These are phyloP conservation scores for Ilyonectria sp. DNA, from an alignment of 2,329 filamentous ascomycete genomes.

Conservation along the genomic window DNA sequence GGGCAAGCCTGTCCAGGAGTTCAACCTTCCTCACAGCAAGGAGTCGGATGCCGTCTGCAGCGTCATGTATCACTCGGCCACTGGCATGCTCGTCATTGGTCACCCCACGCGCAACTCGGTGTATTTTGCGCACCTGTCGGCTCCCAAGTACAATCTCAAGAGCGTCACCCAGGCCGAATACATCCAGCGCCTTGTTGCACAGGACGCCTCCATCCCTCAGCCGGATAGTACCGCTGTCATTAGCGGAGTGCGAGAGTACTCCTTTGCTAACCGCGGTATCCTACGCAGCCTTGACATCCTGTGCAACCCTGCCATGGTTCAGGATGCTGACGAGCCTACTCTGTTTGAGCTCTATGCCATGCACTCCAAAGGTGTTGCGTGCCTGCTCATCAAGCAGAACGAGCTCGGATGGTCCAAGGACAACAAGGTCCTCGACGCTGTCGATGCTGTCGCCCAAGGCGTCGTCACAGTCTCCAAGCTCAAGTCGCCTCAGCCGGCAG, in stretches of 20 bases:
- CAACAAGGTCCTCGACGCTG: constrained; percentile 85
- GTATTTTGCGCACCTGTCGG: constrained; percentile 96
- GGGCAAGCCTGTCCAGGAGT: constrained; percentile 95
- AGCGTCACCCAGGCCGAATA: constrained; percentile 90
- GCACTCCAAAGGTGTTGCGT: constrained; percentile 98
- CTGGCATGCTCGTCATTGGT: constrained; percentile 94
- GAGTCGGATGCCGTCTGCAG: constrained; percentile 99
- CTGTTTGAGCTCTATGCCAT: constrained; percentile 97
- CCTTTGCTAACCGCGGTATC: constrained; percentile 87
- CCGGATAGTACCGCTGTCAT: constrained; percentile 97
- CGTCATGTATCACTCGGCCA: constrained; percentile 91
- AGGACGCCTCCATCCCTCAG: constrained; percentile 81
- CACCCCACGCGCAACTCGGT: constrained; percentile 98
- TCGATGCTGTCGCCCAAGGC: constrained; percentile 83
- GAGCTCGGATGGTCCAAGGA: constrained; percentile 94
- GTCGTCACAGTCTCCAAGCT: constrained; percentile 83
- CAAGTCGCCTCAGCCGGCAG: constrained; percentile 64
- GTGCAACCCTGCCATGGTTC: constrained; percentile 75
- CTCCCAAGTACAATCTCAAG: constrained; percentile 90
- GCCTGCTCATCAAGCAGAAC: constrained; percentile 85
- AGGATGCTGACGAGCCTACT: constrained; percentile 77
- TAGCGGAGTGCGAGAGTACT: constrained; percentile 96
- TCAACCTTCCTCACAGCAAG: constrained; percentile 95
- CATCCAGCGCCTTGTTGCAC: constrained; percentile 81
- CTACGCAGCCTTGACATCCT: constrained; percentile 93